Percentiles rank a stretch among this genome's conserved stretches.
Conservation (phyloP, 2,329 filamentous ascomycete genomes). For the Penicillium sp. region DNA sequence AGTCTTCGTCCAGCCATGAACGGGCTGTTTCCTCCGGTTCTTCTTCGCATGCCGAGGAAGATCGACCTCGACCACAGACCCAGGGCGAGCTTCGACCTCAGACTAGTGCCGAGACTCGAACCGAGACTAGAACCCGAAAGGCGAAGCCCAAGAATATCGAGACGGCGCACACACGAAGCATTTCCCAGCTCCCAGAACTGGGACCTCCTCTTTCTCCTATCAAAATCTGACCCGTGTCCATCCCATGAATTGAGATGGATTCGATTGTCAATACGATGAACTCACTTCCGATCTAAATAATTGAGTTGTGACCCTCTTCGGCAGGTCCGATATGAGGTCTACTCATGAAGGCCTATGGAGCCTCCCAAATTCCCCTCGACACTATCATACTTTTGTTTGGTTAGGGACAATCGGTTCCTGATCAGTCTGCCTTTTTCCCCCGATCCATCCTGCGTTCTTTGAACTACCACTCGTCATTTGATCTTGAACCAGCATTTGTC, state of each 20-base stretch:
- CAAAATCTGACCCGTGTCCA: conserved; percentile 39
- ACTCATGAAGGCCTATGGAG: conserved; percentile 1
- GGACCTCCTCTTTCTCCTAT: conserved; percentile 54
- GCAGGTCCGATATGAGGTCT: conserved; percentile 24
- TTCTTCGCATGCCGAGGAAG: conserved; percentile 58
- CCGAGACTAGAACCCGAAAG: conserved; percentile 31
- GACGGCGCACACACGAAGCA: conserved; percentile 37
- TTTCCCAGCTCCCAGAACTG: conserved; percentile 53
- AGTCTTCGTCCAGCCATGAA: conserved; percentile 50
- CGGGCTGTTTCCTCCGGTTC: conserved; percentile 64
- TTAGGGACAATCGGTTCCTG: neutral
- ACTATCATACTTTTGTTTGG: neutral
- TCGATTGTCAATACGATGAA: neutral
- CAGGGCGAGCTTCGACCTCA: neutral
- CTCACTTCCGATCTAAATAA: neutral
- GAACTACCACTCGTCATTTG: conserved; percentile 2
- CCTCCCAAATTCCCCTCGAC: neutral
- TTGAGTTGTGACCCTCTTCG: conserved; percentile 6
- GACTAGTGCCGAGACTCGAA: neutral
- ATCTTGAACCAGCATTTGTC: conserved; percentile 15
- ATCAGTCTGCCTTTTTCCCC: neutral
- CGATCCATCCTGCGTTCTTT: conserved; percentile 4
- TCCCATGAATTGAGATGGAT: neutral
- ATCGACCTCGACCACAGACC: conserved; percentile 35
- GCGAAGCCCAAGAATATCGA: conserved; percentile 41